Base-by-base conservation (phyloP, 352 stramenopile species). In the Bremia lactucae region DNA sequence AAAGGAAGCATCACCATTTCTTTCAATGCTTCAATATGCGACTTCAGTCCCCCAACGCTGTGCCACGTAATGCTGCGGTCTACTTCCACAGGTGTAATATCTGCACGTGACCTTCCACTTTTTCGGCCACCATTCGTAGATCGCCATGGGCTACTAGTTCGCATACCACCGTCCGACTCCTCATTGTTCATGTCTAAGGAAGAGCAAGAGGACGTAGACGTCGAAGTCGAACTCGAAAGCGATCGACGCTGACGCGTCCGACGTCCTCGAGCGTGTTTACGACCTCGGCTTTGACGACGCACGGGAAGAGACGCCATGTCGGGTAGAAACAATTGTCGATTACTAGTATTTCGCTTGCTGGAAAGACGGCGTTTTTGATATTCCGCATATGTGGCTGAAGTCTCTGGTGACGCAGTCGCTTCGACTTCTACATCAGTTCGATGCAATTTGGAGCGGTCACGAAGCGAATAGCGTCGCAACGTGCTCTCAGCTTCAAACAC, bases 1-100 rank as follows among this genome's bases (percentile, higher is more conserved):
- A 96, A 49, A 6, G 88, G 88, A 10, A 97, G 68, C 66, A 96
- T 75, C 7, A 97, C 82, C 88, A 97, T 96, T 64, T 97, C 88
- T 52, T 96, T 96, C 43, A 97, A 64, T 18, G 83, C 73, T 36
- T 87, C 65, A 21, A 96, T 87, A 45, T 96, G 87, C 14, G 68
- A 65, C 26, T 78, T 67, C 9, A 96, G 55, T 0, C 86, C 86
- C 2, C 86, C 86, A 10, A 96, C 65, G 28, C 65, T 88, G 14
- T 87, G 75, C 83, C 83, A 96, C 3, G 65, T 90, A 31, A 96
- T 72, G 26, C 65, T 85, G 23, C 58, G 44, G 41, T 96, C 82
- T 6, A 95, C 65, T 59, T 89, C 70, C 0, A 95, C 48, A 2
- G 84, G 84, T 4, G 69, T 69, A 14, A 92, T 89, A 48, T 94